These are phyloP conservation scores for Isabelozyma gotoi DNA, from an alignment of 805 yeast species.

Conservation along the genomic window DNA sequence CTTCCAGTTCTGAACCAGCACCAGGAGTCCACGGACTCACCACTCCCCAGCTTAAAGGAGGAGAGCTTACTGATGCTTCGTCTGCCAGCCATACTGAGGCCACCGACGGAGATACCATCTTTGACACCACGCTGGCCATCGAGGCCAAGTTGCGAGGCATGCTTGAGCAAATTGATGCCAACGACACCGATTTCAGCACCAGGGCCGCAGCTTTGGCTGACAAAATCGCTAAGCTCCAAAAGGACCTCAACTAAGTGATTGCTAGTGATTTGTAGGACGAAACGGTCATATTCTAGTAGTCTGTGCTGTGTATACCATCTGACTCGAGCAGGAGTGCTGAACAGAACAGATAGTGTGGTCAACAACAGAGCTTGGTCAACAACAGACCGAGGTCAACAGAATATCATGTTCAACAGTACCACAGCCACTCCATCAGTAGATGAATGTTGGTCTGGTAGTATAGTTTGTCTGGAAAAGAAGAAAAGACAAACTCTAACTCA, in stretches of 20 bases:
- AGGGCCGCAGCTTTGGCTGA: conserved; percentile 23
- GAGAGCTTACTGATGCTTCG: conserved; percentile 14
- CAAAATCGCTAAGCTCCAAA: conserved; percentile 10
- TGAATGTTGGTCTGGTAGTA: too few species aligned
- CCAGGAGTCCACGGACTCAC: conserved; percentile 18
- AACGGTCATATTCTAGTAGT: too few species aligned
- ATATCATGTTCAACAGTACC: too few species aligned
- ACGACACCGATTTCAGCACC: conserved; percentile 27
- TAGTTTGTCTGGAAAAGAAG: too few species aligned
- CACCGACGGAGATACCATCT: conserved; percentile 12
- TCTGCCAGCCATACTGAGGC: neutral
- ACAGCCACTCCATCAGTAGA: too few species aligned
- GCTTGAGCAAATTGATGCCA: conserved; percentile 18
- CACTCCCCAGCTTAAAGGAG: conserved; percentile 33
- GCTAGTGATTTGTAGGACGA: too few species aligned
- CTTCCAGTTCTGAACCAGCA: neutral
- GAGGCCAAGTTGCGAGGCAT: conserved; percentile 24
- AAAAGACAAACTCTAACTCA: too few species aligned
- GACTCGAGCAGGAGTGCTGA: too few species aligned
- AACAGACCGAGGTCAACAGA: too few species aligned
- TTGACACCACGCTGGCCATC: conserved; percentile 35
- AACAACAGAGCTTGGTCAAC: too few species aligned
- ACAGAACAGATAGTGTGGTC: too few species aligned
- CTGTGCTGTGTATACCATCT: too few species aligned
- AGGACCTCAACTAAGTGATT: neutral